phyloP scores from a whole-genome alignment of 2,329 filamentous ascomycete genomes.

The Diplodia sapinea region DNA sequence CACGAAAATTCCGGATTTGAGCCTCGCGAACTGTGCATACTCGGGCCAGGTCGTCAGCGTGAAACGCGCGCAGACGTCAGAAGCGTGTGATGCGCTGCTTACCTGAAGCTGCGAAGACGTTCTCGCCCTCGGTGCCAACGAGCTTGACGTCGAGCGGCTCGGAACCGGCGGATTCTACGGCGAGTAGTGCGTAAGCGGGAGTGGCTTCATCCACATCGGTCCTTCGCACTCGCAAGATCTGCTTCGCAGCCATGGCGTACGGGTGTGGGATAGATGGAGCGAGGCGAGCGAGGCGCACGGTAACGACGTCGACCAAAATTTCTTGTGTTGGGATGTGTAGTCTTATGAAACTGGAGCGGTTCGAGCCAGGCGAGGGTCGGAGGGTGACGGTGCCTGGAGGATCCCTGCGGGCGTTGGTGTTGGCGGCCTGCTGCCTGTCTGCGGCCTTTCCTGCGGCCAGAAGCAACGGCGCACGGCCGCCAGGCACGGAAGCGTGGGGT shows the following conservation, averaged over 20 bases:
- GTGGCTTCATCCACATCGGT: conserved; percentile 51
- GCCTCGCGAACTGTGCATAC: conserved; percentile 41
- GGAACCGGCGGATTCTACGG: conserved; percentile 60
- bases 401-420: conserved; percentile 7
- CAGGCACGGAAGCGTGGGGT: conserved; percentile 18
- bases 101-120: conserved; percentile 64
- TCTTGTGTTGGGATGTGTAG: neutral
- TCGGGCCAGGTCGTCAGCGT: conserved; percentile 29
- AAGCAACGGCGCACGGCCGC: conserved; percentile 1
- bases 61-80: conserved; percentile 36
- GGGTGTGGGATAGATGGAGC: conserved; percentile 13
- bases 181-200: conserved; percentile 63
- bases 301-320: conserved; percentile 11
- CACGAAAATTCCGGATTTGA: conserved; percentile 38
- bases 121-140: conserved; percentile 70
- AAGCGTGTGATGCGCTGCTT: conserved; percentile 46
- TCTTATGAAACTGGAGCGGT: conserved; percentile 21
- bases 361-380: conserved; percentile 7
- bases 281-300: conserved; percentile 9
- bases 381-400: conserved; percentile 1
- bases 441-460: conserved; percentile 21
- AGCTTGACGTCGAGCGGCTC: conserved; percentile 69
- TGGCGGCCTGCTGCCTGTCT: conserved; percentile 11
- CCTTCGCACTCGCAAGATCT: conserved; percentile 65
- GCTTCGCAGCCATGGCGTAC: conserved; percentile 25